Evolutionary conservation across 2,329 filamentous ascomycete species (phyloP), one percentile per base, ranked within the genome.

Genomic region (Fusarium illudens): DNA sequence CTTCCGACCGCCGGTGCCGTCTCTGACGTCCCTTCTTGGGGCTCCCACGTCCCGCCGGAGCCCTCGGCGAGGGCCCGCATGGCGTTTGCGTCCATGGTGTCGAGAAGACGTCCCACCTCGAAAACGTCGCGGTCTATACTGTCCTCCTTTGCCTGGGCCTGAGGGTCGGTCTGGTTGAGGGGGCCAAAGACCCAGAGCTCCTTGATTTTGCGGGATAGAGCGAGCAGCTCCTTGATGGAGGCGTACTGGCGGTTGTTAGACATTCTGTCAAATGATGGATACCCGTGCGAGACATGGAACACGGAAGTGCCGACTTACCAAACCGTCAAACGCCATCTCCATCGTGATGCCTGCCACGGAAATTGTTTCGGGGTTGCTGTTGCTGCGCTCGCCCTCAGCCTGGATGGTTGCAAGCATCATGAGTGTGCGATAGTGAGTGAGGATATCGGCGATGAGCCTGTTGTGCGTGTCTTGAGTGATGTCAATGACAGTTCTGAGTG

Each of bases 111-210:
- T 8, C 77, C 72, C 19, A 80, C 80, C 15, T 70, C 73, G 22
- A 71, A 65, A 20, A 81, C 79, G 62, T 82, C 75, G 22, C 65
- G 69, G 51, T 81, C 76, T 8, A 81, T 74, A 59, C 72, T 73
- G 50, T 77, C 77, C 48, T 81, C 79, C 62, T 78, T 79, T 10
- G 75, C 76, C 53, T 74, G 75, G 37, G 75, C 74, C 39, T 76
- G 75, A 19, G 73, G 73, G 59, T 82, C 79, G 34, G 77, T 76
- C 58, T 78, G 71, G 58, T 80, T 78, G 27, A 84, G 77, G 49
- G 82, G 74, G 0, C 82, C 78, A 58, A 82, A 79, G 54, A 84
- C 72, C 82, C 82, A 80, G 51, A 83, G 76, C 73, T 84, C 77
- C 66, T 84, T 83, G 74, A 84, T 76, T 49, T 78, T 77, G 54